These are phyloP conservation scores for Ophiocordyceps camponoti-saundersi DNA, from an alignment of 2,329 filamentous ascomycete species.

Conservation along the genomic window DNA sequence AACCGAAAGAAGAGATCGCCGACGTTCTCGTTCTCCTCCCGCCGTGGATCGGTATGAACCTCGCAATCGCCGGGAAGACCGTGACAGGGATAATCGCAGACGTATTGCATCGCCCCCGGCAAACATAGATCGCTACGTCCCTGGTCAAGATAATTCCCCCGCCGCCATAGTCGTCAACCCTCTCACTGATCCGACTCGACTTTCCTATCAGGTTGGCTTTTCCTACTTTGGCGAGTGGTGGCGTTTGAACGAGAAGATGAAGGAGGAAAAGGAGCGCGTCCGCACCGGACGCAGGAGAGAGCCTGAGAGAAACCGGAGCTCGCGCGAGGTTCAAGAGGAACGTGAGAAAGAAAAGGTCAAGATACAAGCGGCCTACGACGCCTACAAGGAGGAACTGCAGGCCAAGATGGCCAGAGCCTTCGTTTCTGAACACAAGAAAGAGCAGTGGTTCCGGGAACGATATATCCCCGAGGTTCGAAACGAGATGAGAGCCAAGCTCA, in stretches of 20 bases:
- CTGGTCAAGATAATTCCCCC: conserved; percentile 44
- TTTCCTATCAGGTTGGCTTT: conserved; percentile 70
- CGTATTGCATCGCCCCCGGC: conserved; percentile 44
- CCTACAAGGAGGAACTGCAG: conserved; percentile 52
- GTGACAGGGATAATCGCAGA: conserved; percentile 44
- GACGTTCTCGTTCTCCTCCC: conserved; percentile 53
- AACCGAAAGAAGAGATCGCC: conserved; percentile 41
- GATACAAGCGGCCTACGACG: conserved; percentile 54
- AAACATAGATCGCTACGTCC: conserved; percentile 74
- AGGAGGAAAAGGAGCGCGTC: conserved; percentile 59
- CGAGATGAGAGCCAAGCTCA: conserved; percentile 55
- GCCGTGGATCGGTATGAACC: conserved; percentile 66
- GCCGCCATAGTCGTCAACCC: conserved; percentile 40
- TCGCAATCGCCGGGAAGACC: conserved; percentile 49
- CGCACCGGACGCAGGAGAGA: conserved; percentile 53
- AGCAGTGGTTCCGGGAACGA: conserved; percentile 96
- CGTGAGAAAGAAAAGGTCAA: conserved; percentile 62
- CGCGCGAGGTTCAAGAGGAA: conserved; percentile 53
- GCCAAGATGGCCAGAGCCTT: conserved; percentile 75
- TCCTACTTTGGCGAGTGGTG: conserved; percentile 81
- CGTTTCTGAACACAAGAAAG: conserved; percentile 79
- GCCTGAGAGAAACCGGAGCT: conserved; percentile 43
- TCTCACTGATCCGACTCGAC: conserved; percentile 51
- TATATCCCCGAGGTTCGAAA: conserved; percentile 75
- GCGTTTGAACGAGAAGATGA: conserved; percentile 66